Evolutionary conservation across 1,139 yeast species (phyloP), one percentile per base, ranked within the genome.

Genomic region (Zygotorulaspora mrakii): DNA sequence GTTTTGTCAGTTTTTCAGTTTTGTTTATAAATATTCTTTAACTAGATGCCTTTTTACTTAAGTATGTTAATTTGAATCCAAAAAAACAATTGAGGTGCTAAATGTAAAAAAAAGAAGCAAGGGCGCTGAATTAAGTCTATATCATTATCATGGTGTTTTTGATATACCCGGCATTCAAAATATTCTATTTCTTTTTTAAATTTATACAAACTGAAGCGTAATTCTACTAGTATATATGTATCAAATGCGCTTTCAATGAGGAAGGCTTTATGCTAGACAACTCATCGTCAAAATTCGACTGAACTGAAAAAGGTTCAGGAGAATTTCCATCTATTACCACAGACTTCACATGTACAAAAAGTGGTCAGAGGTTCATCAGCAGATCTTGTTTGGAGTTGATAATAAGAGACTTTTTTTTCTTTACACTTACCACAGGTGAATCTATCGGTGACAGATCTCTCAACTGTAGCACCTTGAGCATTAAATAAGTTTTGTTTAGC

Each of bases 311-410:
- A n/a, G n/a, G n/a, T n/a, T n/a, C n/a, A 82, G 14, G 91, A 82
- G 61, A 89, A 89, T 66, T 91, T 89, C 97, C 97, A 91, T 66
- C 97, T 77, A 62, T 91, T 87, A 52, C 97, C 97, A 71, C 98
- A 91, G 53, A 81, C 85, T 59, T 89, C 96, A 70, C 97, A 91
- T 2, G 96, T 89, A 70, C 97, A 91, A 62, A 91, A 91, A 2
- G 98, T 91, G 6, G 98, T 91, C 59, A 91, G 76, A 46, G 98
- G 98, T 66, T 91, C 98, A 77, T 91, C 98, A 17, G 98, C 98
- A 43, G 95, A 85, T 65, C 98, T 74, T 27, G 98, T 91, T 71
- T 91, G 98, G 84, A 91, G 77, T 69, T 91, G 98, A 66, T 88
- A 91, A 64, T 91, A 91, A 54, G 95, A 85, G 26, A 91, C 98